Percentiles rank a stretch among this genome's conserved stretches.
Conservation (phyloP, 805 yeast genomes). For the Zygosaccharomyces lentus region DNA sequence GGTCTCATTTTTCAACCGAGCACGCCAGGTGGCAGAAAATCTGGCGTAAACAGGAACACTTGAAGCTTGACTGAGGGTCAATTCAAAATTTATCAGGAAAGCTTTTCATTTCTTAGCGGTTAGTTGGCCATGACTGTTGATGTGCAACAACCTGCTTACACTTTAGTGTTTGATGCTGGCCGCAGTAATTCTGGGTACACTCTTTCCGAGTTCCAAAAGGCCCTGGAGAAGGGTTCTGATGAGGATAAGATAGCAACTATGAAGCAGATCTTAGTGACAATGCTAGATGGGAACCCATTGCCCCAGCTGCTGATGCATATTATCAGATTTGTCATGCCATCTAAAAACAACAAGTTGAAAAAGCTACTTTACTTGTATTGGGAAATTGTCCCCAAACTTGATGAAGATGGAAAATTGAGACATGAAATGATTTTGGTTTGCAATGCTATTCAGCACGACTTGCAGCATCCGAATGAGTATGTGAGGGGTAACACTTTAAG, state of each 20-base stretch:
- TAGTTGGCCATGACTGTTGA: slow-evolving; percentile 18
- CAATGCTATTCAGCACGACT: slow-evolving; percentile 94
- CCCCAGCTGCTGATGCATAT: slow-evolving; percentile 94
- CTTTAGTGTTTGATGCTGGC: slow-evolving; percentile 74
- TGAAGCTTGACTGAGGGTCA: neutral
- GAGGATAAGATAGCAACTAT: slow-evolving; percentile 83
- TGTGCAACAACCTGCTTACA: slow-evolving; percentile 50
- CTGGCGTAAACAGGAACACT: slow-evolving; percentile 2
- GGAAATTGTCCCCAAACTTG: slow-evolving; percentile 95
- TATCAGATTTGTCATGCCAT: slow-evolving; percentile 96
- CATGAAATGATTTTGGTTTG: slow-evolving; percentile 99
- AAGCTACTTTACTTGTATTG: slow-evolving; percentile 91
- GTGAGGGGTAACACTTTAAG: slow-evolving; percentile 93
- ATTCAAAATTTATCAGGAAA: neutral
- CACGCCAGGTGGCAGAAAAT: slow-evolving; percentile 3
- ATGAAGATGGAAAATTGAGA: slow-evolving; percentile 82
- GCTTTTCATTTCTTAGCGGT: neutral
- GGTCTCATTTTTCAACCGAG: neutral
- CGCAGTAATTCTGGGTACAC: slow-evolving; percentile 56
- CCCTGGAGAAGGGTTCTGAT: slow-evolving; percentile 85
- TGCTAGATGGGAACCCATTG: slow-evolving; percentile 89
- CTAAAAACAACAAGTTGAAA: slow-evolving; percentile 83
- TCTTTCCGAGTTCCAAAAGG: slow-evolving; percentile 65
- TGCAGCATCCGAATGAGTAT: slow-evolving; percentile 97
- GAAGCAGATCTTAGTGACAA: slow-evolving; percentile 79